These are phyloP conservation scores for Chlamydomonas urium DNA, from an alignment of 139 green algal genomes.

Conservation along the genomic window DNA sequence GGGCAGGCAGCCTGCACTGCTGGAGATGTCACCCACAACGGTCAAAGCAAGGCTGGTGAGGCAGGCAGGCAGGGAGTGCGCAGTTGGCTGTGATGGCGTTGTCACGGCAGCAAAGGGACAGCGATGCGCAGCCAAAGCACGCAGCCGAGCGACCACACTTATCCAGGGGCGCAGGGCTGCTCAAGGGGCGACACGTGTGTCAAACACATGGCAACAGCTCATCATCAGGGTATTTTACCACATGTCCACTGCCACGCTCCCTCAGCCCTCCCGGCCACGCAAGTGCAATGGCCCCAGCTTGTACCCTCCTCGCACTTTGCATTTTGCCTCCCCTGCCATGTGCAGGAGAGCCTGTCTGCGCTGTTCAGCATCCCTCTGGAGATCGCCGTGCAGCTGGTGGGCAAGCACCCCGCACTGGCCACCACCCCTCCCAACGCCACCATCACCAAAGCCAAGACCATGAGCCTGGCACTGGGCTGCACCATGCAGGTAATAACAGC, in stretches of 20 bases:
- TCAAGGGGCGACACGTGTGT: too few relatives aligned
- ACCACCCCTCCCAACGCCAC: conserved; percentile 48
- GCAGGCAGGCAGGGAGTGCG: neutral
- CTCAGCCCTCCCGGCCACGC: too few relatives aligned
- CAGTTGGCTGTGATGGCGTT: neutral
- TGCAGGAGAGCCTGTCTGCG: conserved; percentile 38
- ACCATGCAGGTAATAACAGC: conserved; percentile 32
- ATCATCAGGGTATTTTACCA: too few relatives aligned
- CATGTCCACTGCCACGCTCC: too few relatives aligned
- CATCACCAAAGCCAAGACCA: conserved; percentile 48
- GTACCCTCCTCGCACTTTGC: too few relatives aligned
- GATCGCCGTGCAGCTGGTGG: conserved; percentile 35
- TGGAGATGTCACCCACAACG: conserved; percentile 43
- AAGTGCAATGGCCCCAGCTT: too few relatives aligned
- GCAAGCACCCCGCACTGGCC: conserved; percentile 43
- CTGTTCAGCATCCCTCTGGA: conserved; percentile 31
- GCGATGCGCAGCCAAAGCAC: too few relatives aligned
- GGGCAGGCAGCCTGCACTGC: conserved; percentile 31
- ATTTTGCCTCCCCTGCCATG: too few relatives aligned
- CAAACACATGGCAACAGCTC: too few relatives aligned
- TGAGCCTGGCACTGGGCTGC: conserved; percentile 33
- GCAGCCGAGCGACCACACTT: too few relatives aligned
- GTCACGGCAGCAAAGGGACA: too few relatives aligned
- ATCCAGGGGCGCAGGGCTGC: too few relatives aligned
- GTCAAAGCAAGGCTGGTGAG: conserved; percentile 23